phyloP scores from a whole-genome alignment of 1,284 basidiomycete genomes.

The Cerioporus squamosus region DNA sequence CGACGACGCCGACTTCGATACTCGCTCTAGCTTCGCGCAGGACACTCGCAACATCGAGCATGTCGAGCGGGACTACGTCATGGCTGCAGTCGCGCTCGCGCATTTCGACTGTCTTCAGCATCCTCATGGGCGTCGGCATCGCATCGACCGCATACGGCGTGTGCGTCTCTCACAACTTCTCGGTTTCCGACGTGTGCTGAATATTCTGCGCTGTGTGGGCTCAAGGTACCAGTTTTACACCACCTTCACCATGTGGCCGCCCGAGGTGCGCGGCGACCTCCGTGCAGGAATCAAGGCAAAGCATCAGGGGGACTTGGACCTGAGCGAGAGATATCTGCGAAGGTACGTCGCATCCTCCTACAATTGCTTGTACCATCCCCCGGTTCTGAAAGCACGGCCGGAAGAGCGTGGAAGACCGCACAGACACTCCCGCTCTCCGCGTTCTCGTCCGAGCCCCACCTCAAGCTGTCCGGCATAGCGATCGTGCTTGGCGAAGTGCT shows the following conservation, averaged over 20 bases:
- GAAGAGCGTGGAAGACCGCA: slow-evolving; percentile 69
- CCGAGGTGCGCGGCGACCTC: slow-evolving; percentile 63
- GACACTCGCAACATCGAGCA: neutral
- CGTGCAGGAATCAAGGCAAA: slow-evolving; percentile 69
- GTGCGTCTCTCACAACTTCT: slow-evolving; percentile 41
- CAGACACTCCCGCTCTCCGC: slow-evolving; percentile 50
- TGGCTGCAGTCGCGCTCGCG: slow-evolving; percentile 28
- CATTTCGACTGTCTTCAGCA: slow-evolving; percentile 52
- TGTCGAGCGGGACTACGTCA: slow-evolving; percentile 3
- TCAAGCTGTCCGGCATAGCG: slow-evolving; percentile 76
- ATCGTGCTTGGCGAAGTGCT: slow-evolving; percentile 65
- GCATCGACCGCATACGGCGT: slow-evolving; percentile 57
- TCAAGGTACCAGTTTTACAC: slow-evolving; percentile 65
- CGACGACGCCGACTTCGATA: neutral
- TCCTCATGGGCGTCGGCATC: slow-evolving; percentile 51
- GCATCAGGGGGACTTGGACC: slow-evolving; percentile 58
- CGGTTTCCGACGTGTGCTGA: slow-evolving; percentile 9
- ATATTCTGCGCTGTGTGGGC: slow-evolving; percentile 7
- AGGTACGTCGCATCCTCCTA: slow-evolving; percentile 46
- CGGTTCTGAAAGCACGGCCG: slow-evolving; percentile 5
- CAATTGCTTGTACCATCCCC: neutral
- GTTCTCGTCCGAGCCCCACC: slow-evolving; percentile 57
- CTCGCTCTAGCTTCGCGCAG: neutral
- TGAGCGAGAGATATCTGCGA: slow-evolving; percentile 56
- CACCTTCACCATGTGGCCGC: slow-evolving; percentile 68